A percentile compares a stretch with the other conserved stretches of the same genome.
phyloP scores from a whole-genome alignment of 164 flowering plant species.

The Stephania cephalantha region DNA sequence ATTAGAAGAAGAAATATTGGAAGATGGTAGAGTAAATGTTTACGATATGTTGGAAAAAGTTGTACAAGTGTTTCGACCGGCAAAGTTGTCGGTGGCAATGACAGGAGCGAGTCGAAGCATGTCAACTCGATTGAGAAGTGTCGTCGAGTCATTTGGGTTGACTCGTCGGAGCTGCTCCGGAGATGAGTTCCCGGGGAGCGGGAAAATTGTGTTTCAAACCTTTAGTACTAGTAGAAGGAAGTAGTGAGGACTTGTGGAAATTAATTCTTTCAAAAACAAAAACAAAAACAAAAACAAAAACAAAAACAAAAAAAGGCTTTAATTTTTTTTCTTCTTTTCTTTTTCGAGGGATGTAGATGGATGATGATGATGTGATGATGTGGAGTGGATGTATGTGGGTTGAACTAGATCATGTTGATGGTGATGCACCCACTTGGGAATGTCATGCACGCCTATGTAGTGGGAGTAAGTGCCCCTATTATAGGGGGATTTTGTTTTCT shows the following conservation, averaged over 20 bases:
- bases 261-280: not conserved
- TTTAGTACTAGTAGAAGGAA: conserved; percentile 47
- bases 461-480: conserved; percentile 37
- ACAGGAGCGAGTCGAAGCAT: conserved; percentile 36
- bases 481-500: conserved; percentile 56
- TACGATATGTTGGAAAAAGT: conserved; percentile 43
- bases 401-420: not conserved
- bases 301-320: not conserved
- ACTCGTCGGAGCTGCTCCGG: conserved; percentile 43
- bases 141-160: conserved; percentile 48
- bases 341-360: not conserved
- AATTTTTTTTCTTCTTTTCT: conserved; percentile 2
- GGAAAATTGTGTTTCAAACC: conserved; percentile 64
- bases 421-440: conserved; percentile 59
- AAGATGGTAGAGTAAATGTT: conserved; percentile 29
- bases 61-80: conserved; percentile 70
- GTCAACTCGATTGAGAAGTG: conserved; percentile 32
- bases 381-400: conserved; percentile 6
- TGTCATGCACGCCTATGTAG: conserved; percentile 53
- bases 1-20: not conserved
- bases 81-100: conserved; percentile 48
- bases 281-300: too few relatives aligned
- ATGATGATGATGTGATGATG: not conserved
- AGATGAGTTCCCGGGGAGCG: conserved; percentile 66
- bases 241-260: not conserved